Evolutionary conservation across 768 basidiomycete species (phyloP).

Genomic region (Tulasnella sp.): DNA sequence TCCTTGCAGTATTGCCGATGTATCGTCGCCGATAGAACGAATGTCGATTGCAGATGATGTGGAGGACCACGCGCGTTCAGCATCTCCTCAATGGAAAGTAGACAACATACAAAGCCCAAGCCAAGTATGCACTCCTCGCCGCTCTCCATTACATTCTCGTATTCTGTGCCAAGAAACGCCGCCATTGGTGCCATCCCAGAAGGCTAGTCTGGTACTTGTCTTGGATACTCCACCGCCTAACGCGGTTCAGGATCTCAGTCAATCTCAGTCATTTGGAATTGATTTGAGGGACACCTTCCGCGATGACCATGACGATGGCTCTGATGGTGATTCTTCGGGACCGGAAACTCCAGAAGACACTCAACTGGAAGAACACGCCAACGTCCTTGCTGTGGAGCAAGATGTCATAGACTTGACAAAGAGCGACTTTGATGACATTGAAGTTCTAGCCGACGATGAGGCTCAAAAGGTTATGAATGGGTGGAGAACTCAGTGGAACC

Average conservation of each 20-base stretch:
- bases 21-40: constrained; percentile 9
- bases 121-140: background rate
- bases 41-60: background rate
- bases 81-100: background rate
- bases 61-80: background rate
- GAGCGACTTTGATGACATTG: background rate
- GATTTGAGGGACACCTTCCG: background rate
- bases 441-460: background rate
- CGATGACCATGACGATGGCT: background rate
- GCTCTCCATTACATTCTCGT: background rate
- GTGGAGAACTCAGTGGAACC: constrained; percentile 12
- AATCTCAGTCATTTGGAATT: background rate
- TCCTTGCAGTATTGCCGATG: constrained; percentile 27
- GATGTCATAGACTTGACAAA: constrained; percentile 1
- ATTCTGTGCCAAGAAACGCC: constrained; percentile 3
- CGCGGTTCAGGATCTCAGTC: background rate
- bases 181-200: background rate
- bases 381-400: constrained; percentile 5
- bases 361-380: background rate
- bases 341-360: background rate
- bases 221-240: constrained; percentile 1
- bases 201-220: background rate
- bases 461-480: constrained; percentile 8
- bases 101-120: constrained; percentile 6
- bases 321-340: background rate